phyloP scores from a whole-genome alignment of 2,329 filamentous ascomycete genomes.

The Phoma sp. region DNA sequence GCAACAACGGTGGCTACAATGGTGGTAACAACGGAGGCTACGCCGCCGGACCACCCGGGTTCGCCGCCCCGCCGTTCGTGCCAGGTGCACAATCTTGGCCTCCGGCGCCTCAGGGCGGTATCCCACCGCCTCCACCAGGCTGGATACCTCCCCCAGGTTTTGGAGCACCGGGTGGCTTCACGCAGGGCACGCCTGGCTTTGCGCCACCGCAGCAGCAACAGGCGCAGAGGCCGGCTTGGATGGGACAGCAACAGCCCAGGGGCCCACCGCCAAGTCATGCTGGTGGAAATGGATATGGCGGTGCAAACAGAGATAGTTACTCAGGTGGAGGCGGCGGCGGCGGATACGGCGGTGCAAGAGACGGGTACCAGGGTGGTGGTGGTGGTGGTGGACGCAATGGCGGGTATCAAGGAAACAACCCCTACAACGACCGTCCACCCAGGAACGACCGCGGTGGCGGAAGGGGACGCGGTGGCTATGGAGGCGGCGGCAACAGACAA shows the following conservation, averaged over 20 bases:
- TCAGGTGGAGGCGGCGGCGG: conserved; percentile 26
- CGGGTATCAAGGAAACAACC: conserved; percentile 28
- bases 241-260: conserved; percentile 25
- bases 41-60: conserved; percentile 7
- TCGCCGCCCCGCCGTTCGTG: conserved; percentile 22
- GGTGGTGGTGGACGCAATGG: conserved; percentile 30
- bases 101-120: conserved; percentile 36
- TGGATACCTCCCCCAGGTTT: conserved; percentile 37
- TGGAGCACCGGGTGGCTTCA: conserved; percentile 9
- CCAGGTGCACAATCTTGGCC: conserved; percentile 27
- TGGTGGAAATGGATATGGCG: conserved; percentile 11
- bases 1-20: conserved; percentile 26
- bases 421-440: conserved; percentile 28
- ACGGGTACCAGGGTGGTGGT: conserved; percentile 32
- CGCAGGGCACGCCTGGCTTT: conserved; percentile 23
- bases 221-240: conserved; percentile 26
- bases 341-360: conserved; percentile 1
- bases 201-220: conserved; percentile 24
- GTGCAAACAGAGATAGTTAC: conserved; percentile 22
- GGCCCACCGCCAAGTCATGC: conserved; percentile 30
- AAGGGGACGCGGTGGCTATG: conserved; percentile 27
- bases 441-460: conserved; percentile 33
- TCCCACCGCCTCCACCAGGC: conserved; percentile 38
- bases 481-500: conserved; percentile 27
- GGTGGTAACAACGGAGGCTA: conserved; percentile 31